Percentiles rank a stretch among this genome's conserved stretches.
phyloP scores from a whole-genome alignment of 768 basidiomycete species.

The Auriculariales sp. region DNA sequence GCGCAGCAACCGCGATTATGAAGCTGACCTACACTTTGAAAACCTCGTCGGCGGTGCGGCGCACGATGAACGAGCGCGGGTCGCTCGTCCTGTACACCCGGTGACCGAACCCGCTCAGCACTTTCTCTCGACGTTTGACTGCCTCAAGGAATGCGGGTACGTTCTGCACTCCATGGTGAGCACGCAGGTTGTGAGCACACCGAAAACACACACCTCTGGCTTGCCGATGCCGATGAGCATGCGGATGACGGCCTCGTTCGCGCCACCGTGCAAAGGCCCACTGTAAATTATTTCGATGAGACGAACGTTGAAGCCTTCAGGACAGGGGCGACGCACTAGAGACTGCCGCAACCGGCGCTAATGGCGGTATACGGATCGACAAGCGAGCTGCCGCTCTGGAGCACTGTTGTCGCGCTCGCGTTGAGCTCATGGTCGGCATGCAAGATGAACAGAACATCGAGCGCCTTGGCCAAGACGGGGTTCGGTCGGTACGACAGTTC shows the following conservation, averaged over 20 bases:
- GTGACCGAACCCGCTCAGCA: slow-evolving; percentile 84
- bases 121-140: slow-evolving; percentile 78
- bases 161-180: slow-evolving; percentile 61
- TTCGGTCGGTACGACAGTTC: slow-evolving; percentile 63
- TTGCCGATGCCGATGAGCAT: slow-evolving; percentile 84
- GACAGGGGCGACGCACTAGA: slow-evolving; percentile 54
- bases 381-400: slow-evolving; percentile 79
- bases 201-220: slow-evolving; percentile 22
- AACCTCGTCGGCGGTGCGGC: slow-evolving; percentile 83
- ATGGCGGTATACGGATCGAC: slow-evolving; percentile 86
- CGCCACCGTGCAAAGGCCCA: slow-evolving; percentile 70
- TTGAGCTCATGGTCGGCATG: slow-evolving; percentile 90
- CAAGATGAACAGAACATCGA: slow-evolving; percentile 77
- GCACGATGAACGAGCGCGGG: slow-evolving; percentile 81
- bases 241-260: slow-evolving; percentile 87
- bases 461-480: slow-evolving; percentile 72
- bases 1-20: background rate
- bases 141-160: slow-evolving; percentile 75
- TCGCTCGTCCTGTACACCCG: slow-evolving; percentile 78
- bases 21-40: slow-evolving; percentile 56
- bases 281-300: slow-evolving; percentile 18
- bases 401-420: slow-evolving; percentile 69
- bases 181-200: background rate
- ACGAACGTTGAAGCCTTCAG: background rate
- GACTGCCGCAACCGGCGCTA: slow-evolving; percentile 73